Evolutionary conservation across 352 stramenopile genomes (phyloP), one percentile per base, ranked within the genome.

Genomic region (Pythium coloratum): DNA sequence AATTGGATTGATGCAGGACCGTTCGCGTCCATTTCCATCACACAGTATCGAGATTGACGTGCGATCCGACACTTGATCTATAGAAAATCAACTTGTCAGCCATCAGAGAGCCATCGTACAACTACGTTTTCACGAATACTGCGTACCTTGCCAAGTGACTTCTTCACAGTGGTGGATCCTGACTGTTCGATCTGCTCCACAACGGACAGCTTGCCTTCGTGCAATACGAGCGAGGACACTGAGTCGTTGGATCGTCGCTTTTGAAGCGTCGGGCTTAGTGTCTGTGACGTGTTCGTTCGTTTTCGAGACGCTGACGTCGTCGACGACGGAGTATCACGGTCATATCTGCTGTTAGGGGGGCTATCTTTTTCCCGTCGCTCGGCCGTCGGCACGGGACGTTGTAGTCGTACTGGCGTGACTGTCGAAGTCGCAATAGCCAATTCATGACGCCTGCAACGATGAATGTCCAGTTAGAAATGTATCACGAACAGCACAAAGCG

Each of bases 141-240:
- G 28, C 69, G 49, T 59, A 90, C 80, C 70, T 77, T 83, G 66
- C 82, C 81, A 0, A 89, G 69, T 26, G 81, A 67, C 16, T 53
- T 86, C 6, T 70, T 68, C 24, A 72, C 28, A 18, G 53, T 70
- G 6, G 66, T 49, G 5, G 63, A 55, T 14, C 69, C 65, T 3
- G 47, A 33, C 0, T 61, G 64, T 3, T 73, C 69, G 30, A 77
- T 68, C 59, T 88, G 73, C 55, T 90, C 78, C 2, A 76, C 76
- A 12, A 91, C 78, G 0, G 76, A 53, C 10, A 91, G 64, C 58
- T 80, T 59, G 12, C 83, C 83, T 51, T 91, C 71, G 8, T 78
- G 59, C 54, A 81, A 62, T n/a, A 90, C 66, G 1, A 69, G 60
- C 14, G 44, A 55, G 1, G 53, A 51, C 12, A 56, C 49, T 7